These are phyloP conservation scores for Cicer chorassanicum DNA, from an alignment of 306 rosid genomes.

Conservation along the genomic window DNA sequence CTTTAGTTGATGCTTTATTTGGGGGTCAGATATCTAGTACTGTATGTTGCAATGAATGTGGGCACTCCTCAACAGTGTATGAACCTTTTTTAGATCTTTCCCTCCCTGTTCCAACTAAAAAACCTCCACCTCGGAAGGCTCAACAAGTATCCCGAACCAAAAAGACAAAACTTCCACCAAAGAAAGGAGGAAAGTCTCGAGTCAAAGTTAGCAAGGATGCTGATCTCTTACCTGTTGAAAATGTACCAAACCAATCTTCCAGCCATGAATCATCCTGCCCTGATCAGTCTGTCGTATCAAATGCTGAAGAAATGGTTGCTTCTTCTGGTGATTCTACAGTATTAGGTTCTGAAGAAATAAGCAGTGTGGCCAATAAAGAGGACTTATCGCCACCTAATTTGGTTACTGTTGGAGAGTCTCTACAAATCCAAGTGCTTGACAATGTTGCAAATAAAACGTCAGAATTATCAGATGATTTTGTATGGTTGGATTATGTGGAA, in stretches of 20 bases:
- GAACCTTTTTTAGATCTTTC: conserved; percentile 95
- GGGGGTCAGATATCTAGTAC: conserved; percentile 93
- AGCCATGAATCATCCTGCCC: conserved; percentile 55
- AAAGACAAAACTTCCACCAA: conserved; percentile 74
- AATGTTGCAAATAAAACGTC: conserved; percentile 57
- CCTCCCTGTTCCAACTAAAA: conserved; percentile 87
- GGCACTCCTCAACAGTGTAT: conserved; percentile 82
- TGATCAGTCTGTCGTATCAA: conserved; percentile 44
- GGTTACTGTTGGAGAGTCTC: conserved; percentile 55
- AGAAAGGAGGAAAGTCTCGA: conserved; percentile 65
- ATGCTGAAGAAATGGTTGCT: conserved; percentile 45
- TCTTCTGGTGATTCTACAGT: conserved; percentile 48
- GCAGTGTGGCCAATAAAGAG: conserved; percentile 48
- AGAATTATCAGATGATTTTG: conserved; percentile 48
- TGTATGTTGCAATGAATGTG: conserved; percentile 79
- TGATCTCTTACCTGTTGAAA: conserved; percentile 49
- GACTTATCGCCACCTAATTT: conserved; percentile 47
- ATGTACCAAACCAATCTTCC: conserved; percentile 51
- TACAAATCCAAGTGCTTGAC: conserved; percentile 50
- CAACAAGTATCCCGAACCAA: conserved; percentile 61
- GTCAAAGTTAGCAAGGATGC: conserved; percentile 58
- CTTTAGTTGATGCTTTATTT: conserved; percentile 78
- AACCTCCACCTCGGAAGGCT: conserved; percentile 64
- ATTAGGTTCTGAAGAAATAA: conserved; percentile 48
- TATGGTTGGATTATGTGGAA: conserved; percentile 88